Percentiles rank a stretch among this genome's conserved stretches.
These are phyloP conservation scores for Pyracantha coccinea DNA, from an alignment of 331 rosid species.

Conservation along the genomic window DNA sequence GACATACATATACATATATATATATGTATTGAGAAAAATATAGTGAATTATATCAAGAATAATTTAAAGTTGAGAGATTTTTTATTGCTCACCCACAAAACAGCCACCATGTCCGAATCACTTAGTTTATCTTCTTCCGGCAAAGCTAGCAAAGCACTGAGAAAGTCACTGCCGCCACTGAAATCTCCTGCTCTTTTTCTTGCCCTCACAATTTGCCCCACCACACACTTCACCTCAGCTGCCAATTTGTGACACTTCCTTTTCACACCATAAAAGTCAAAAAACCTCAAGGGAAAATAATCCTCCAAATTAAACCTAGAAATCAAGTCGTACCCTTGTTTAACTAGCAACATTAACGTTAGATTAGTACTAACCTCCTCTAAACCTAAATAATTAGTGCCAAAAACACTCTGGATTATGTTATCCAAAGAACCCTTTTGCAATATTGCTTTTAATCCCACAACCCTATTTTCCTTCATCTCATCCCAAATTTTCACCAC, in stretches of 20 bases:
- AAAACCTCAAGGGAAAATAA: conserved; percentile 48
- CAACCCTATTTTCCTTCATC: conserved; percentile 43
- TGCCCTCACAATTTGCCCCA: conserved; percentile 49
- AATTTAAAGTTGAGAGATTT: not conserved
- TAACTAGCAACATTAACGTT: conserved; percentile 41
- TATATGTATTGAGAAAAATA: not conserved
- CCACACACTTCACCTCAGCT: conserved; percentile 31
- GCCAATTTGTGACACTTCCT: conserved; percentile 65
- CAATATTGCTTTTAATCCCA: conserved; percentile 41
- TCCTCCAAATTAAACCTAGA: conserved; percentile 61
- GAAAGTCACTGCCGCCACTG: conserved; percentile 50
- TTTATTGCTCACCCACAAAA: conserved; percentile 62
- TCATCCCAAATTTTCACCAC: conserved; percentile 11
- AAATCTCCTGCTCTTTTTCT: conserved; percentile 23
- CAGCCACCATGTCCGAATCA: conserved; percentile 68
- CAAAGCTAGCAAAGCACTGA: conserved; percentile 50
- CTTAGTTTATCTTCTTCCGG: conserved; percentile 50
- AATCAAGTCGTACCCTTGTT: conserved; percentile 74
- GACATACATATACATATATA: not conserved
- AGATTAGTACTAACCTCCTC: conserved; percentile 11
- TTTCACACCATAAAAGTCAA: conserved; percentile 78
- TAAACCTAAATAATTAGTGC: conserved; percentile 16
- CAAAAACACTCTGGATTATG: conserved; percentile 77
- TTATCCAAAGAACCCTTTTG: conserved; percentile 59
- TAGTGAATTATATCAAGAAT: not conserved